Evolutionary conservation across 1,139 yeast genomes (phyloP), one percentile per base, ranked within the genome.

Genomic region (Hansenula sp.): DNA sequence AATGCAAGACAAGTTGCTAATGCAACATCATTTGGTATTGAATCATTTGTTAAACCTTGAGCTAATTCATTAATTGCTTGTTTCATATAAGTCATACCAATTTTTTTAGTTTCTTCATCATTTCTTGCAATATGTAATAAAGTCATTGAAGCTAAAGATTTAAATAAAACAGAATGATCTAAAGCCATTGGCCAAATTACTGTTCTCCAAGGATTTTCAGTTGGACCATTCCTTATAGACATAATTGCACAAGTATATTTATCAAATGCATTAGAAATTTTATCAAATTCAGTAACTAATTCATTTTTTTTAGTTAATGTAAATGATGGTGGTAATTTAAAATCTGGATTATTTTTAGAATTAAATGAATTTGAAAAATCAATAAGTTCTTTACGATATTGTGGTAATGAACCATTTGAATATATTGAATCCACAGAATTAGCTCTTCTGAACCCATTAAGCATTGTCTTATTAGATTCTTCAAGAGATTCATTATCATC

Each of bases 201-300:
- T n/a, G 71, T 69, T 39, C 82, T 62, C 87, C 88, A 81, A 6
- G 86, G 87, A 50, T 81, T 80, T 46, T 79, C 85, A 7, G 12
- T 29, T 29, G 21, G 17, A 7, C 24, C 24, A 21, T 21, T n/a
- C 48, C 76, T 78, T 38, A 80, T 76, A 2, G 83, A 76, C 74
- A 80, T 69, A 38, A 80, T 77, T 11, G 75, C 73, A 42, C 82
- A 77, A 0, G 86, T 79, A 53, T 75, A 75, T 39, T 70, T 59
- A 39, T 66, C 70, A 43, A 67, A 68, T 1, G 69, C 64, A 18
- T 61, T 53, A 27, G 63, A 55, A 36, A 69, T 65, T 14, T 40
- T 41, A 8, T 52, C 52, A 32, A 51, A 51, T 13, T 55, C 57
- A 2, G 24, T 21, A 9, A 9, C 9, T 21, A 21, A 21, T 21